Conservation (phyloP, 2,329 filamentous ascomycete species). For the Calonectria pteridis region DNA sequence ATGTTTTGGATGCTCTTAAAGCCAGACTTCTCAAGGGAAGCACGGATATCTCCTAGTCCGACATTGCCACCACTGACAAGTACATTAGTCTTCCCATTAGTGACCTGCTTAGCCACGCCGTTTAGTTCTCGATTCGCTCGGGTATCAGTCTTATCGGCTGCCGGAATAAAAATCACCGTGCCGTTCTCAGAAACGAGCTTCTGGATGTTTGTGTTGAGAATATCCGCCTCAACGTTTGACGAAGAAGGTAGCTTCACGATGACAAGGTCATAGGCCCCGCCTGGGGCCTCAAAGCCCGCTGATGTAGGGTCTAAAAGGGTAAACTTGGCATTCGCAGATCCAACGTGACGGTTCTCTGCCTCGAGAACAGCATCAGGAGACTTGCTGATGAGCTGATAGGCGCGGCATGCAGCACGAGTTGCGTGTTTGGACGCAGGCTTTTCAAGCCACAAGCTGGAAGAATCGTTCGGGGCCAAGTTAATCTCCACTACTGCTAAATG, state of each 20-base stretch:
- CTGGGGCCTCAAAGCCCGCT: neutral
- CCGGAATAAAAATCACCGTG: neutral
- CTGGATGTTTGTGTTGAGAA: neutral
- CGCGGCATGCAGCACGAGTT: conserved; percentile 13
- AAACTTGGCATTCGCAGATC: conserved; percentile 16
- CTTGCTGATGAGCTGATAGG: conserved; percentile 5
- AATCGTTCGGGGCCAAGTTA: neutral
- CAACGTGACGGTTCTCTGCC: neutral
- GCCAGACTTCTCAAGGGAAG: neutral
- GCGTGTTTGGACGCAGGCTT: neutral
- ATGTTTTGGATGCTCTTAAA: neutral
- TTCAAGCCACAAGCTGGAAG: conserved; percentile 14
- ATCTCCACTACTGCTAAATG: conserved; percentile 16
- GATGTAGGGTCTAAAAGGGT: neutral
- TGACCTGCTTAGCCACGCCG: neutral
- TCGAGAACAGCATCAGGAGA: conserved; percentile 11
- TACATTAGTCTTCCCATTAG: neutral
- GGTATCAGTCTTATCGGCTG: neutral
- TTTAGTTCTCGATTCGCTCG: neutral
- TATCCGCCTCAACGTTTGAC: neutral
- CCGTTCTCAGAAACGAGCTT: neutral
- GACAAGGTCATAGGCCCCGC: neutral
- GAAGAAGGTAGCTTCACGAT: neutral
- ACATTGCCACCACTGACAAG: neutral
- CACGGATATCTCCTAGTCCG: neutral